These are phyloP conservation scores for Bacterosira constricta DNA, from an alignment of 108 stramenopile species.

Conservation along the genomic window DNA sequence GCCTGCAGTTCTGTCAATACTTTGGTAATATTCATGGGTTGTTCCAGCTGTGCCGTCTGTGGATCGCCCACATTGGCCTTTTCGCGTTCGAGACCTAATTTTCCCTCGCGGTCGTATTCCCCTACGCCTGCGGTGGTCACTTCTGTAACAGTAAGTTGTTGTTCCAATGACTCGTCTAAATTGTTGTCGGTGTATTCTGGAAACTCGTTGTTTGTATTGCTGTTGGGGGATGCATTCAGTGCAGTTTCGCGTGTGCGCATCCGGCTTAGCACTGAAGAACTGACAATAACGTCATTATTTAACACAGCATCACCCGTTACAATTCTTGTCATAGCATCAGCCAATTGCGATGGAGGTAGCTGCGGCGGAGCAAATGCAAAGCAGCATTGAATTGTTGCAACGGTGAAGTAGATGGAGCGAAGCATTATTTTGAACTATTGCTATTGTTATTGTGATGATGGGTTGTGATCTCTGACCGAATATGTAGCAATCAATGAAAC, in stretches of 20 bases:
- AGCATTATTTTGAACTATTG: not conserved
- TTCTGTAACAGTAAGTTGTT: not conserved
- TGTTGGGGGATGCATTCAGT: not conserved
- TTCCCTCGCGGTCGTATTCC: conserved; percentile 23
- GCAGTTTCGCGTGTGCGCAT: not conserved
- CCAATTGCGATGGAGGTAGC: not conserved
- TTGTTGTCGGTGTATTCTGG: not conserved
- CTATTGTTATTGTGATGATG: no score
- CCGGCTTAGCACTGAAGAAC: not conserved
- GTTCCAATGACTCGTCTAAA: not conserved
- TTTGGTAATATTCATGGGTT: conserved; percentile 69
- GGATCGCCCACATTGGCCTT: conserved; percentile 66
- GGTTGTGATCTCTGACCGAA: no score
- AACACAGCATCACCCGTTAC: not conserved
- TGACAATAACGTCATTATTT: not conserved
- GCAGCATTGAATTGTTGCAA: conserved; percentile 17
- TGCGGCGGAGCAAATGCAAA: conserved; percentile 16
- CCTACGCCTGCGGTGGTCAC: conserved; percentile 21
- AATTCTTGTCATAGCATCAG: not conserved
- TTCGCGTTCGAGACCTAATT: conserved; percentile 40
- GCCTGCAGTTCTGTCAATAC: conserved; percentile 90
- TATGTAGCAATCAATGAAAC: no score
- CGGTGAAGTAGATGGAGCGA: not conserved
- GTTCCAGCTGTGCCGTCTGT: conserved; percentile 66
- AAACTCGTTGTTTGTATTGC: not conserved